A percentile compares a stretch with the other conserved stretches of the same genome.
These are phyloP conservation scores for Polyporus tsugae DNA, from an alignment of 1,284 basidiomycete species.

Conservation along the genomic window DNA sequence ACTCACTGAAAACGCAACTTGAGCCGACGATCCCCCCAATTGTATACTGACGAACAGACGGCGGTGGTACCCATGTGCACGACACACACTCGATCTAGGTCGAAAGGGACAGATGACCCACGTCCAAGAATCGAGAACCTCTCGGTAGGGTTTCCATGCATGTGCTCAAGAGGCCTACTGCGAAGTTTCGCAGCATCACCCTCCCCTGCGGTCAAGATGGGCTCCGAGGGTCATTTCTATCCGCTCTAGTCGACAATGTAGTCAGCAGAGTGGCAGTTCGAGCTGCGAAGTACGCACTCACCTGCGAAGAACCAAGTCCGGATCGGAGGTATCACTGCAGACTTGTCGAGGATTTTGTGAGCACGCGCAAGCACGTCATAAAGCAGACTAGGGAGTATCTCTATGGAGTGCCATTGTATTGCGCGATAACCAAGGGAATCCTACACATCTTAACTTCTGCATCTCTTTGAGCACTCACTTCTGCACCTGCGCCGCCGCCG, in stretches of 20 bases:
- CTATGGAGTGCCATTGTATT: not conserved
- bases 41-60: not conserved
- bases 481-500: conserved; percentile 26
- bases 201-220: not conserved
- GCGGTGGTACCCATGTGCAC: not conserved
- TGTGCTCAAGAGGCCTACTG: not conserved
- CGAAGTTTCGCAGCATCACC: not conserved
- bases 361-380: not conserved
- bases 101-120: not conserved
- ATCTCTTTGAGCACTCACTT: conserved; percentile 9
- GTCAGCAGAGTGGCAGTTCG: not conserved
- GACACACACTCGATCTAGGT: not conserved
- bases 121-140: not conserved
- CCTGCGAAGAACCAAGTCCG: not conserved
- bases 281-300: not conserved
- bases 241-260: not conserved
- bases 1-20: not conserved
- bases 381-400: not conserved
- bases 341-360: not conserved
- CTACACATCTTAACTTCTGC: not conserved
- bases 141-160: not conserved
- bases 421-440: conserved; percentile 4
- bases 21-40: not conserved
- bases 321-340: not conserved
- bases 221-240: not conserved